These are phyloP conservation scores for Colletotrichum karsti DNA, from an alignment of 2,329 filamentous ascomycete species.

Conservation along the genomic window DNA sequence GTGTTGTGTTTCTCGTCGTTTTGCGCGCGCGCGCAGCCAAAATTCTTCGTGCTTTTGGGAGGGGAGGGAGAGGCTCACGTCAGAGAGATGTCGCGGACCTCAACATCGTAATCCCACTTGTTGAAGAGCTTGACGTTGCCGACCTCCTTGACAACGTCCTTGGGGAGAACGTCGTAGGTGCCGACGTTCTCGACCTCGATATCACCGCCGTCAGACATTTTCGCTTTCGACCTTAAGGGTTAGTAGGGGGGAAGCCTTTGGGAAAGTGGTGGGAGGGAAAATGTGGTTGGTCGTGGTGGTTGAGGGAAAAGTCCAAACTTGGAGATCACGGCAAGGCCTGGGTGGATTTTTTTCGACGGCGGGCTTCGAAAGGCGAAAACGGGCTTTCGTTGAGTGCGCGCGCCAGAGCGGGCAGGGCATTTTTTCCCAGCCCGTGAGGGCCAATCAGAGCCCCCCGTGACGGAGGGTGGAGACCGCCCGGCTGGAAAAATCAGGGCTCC, in stretches of 20 bases:
- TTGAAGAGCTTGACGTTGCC: constrained; percentile 97
- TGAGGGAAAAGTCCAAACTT: constrained; percentile 29
- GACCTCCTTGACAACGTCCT: constrained; percentile 89
- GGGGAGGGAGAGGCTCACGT: constrained; percentile 66
- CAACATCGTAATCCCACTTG: constrained; percentile 98
- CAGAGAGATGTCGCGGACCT: constrained; percentile 99
- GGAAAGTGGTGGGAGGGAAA: constrained; percentile 25
- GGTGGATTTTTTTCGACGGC: constrained; percentile 22
- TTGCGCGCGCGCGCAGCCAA: neutral
- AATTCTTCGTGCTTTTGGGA: neutral
- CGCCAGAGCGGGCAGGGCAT: constrained; percentile 40
- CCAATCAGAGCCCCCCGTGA: constrained; percentile 45
- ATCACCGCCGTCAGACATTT: constrained; percentile 95
- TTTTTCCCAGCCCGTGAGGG: constrained; percentile 32
- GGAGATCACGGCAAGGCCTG: constrained; percentile 17
- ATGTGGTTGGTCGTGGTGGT: constrained; percentile 31
- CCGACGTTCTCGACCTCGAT: constrained; percentile 86
- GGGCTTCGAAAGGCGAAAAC: too few species aligned
- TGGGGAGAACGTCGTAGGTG: constrained; percentile 85
- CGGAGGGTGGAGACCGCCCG: constrained; percentile 36
- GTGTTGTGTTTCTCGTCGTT: constrained; percentile 17
- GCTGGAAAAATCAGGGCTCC: constrained; percentile 46
- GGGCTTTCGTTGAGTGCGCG: constrained; percentile 3
- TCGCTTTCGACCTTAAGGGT: constrained; percentile 49
- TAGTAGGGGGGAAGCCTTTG: constrained; percentile 19